These are phyloP conservation scores for Chalciporus chontae DNA, from an alignment of 768 basidiomycete genomes.

Conservation along the genomic window DNA sequence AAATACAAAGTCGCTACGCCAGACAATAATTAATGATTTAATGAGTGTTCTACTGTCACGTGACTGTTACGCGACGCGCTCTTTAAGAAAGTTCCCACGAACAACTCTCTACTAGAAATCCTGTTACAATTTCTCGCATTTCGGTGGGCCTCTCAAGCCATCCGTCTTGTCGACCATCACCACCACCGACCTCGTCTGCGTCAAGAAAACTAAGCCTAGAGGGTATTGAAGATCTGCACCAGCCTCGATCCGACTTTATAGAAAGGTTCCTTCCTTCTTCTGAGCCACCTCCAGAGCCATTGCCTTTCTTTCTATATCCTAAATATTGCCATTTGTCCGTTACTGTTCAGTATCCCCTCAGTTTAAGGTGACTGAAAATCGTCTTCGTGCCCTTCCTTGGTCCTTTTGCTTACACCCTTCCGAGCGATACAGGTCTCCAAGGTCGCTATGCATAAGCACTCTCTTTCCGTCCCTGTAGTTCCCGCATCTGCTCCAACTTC, in stretches of 20 bases:
- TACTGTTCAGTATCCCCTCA: conserved; percentile 12
- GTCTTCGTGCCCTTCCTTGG: not conserved
- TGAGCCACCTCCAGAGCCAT: conserved; percentile 20
- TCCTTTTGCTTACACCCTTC: conserved; percentile 11
- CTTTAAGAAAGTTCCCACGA: conserved; percentile 35
- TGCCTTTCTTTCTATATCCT: conserved; percentile 23
- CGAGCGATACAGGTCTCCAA: conserved; percentile 9
- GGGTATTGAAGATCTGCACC: conserved; percentile 2
- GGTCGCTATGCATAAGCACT: conserved; percentile 29
- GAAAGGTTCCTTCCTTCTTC: conserved; percentile 9
- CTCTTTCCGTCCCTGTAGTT: conserved; percentile 27
- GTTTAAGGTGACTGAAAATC: conserved; percentile 20
- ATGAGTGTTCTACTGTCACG: conserved; percentile 28
- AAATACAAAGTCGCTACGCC: too few relatives aligned
- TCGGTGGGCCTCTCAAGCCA: conserved; percentile 13
- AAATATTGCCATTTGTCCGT: conserved; percentile 21
- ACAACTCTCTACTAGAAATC: conserved; percentile 17
- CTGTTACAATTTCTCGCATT: conserved; percentile 29
- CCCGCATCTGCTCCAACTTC: conserved; percentile 45
- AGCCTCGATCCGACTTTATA: conserved; percentile 15
- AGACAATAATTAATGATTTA: too few relatives aligned
- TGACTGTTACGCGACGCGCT: conserved; percentile 38
- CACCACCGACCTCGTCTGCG: conserved; percentile 10
- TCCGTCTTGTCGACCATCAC: conserved; percentile 9
- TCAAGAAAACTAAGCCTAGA: conserved; percentile 13